Percentiles rank a stretch among this genome's conserved stretches.
Evolutionary conservation across 805 yeast genomes (phyloP).

Genomic region (Maudiozyma bulderi): DNA sequence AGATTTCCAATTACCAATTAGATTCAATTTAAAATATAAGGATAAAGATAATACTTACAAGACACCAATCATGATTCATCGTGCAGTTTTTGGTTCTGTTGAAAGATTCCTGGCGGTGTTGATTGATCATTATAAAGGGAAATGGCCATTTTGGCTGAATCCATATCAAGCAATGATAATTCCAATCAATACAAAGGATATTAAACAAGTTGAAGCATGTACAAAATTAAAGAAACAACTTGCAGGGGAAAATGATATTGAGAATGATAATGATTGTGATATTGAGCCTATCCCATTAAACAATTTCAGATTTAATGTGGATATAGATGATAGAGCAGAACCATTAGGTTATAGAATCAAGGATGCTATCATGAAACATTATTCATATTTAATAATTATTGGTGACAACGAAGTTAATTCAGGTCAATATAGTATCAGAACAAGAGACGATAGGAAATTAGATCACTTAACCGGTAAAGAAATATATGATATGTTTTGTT

Average conservation of each 20-base stretch:
- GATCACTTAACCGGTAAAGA: constrained; percentile 40
- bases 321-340: constrained; percentile 63
- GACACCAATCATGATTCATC: constrained; percentile 87
- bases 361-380: constrained; percentile 66
- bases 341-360: constrained; percentile 75
- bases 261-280: constrained; percentile 11
- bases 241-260: constrained; percentile 34
- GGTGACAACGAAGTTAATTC: constrained; percentile 74
- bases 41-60: constrained; percentile 41
- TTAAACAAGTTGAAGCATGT: constrained; percentile 37
- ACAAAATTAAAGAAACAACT: constrained; percentile 37
- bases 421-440: constrained; percentile 54
- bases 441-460: constrained; percentile 41
- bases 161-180: constrained; percentile 83
- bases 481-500: constrained; percentile 42
- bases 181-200: constrained; percentile 63
- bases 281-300: constrained; percentile 44
- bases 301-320: constrained; percentile 58
- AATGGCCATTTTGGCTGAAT: constrained; percentile 96
- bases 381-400: constrained; percentile 69
- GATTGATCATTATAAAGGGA: constrained; percentile 82
- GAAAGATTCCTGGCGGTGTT: constrained; percentile 88
- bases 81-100: constrained; percentile 91
- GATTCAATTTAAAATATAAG: constrained; percentile 67
- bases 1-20: constrained; percentile 86